These are phyloP conservation scores for Trypanosoma mega DNA, from an alignment of 208 protist genomes.

Conservation along the genomic window DNA sequence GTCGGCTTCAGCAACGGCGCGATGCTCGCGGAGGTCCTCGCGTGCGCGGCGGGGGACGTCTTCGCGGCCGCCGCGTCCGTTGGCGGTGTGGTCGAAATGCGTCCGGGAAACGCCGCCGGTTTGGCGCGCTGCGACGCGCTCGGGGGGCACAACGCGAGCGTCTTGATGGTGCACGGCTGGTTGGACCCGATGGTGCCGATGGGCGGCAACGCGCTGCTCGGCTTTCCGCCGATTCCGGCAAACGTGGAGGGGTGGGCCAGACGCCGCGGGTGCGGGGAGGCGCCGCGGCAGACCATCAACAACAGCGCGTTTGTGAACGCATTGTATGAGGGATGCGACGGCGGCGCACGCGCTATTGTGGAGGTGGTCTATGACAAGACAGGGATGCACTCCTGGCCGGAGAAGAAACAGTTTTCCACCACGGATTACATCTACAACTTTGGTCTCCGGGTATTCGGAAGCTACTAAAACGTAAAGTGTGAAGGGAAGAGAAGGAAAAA, in stretches of 20 bases:
- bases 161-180: slow-evolving; percentile 77
- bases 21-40: slow-evolving; percentile 72
- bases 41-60: slow-evolving; percentile 35
- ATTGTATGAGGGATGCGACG: slow-evolving; percentile 42
- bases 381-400: slow-evolving; percentile 49
- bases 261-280: slow-evolving; percentile 36
- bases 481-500: no score
- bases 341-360: slow-evolving; percentile 18
- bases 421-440: slow-evolving; percentile 73
- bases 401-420: slow-evolving; percentile 53
- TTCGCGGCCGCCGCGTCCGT: slow-evolving; percentile 59
- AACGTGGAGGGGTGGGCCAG: slow-evolving; percentile 50
- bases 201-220: slow-evolving; percentile 43
- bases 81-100: slow-evolving; percentile 55
- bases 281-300: slow-evolving; percentile 35
- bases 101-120: slow-evolving; percentile 54
- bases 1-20: slow-evolving; percentile 84
- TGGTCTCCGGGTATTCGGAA: slow-evolving; percentile 36
- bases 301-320: slow-evolving; percentile 42
- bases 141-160: slow-evolving; percentile 9
- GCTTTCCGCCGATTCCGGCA: slow-evolving; percentile 40
- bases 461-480: no score
- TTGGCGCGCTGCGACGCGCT: slow-evolving; percentile 17
- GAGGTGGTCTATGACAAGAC: slow-evolving; percentile 53
- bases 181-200: slow-evolving; percentile 64